Evolutionary conservation across 345 rosid species (phyloP), one percentile per base, ranked within the genome.

Genomic region (Salix suchowensis): DNA sequence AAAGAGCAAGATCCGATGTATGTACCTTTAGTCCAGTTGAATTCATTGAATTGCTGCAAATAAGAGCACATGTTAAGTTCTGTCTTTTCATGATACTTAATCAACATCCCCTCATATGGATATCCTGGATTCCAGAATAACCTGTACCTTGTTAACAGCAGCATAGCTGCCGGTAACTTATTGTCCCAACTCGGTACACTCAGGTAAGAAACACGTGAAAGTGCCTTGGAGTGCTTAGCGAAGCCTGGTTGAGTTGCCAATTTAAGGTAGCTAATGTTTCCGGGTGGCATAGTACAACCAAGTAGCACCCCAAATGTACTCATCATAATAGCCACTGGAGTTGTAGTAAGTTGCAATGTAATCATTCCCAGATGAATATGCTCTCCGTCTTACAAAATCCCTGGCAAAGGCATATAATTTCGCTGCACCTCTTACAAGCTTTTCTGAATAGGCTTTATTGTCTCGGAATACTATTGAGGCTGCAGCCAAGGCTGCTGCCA

Each of bases 221-320:
- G 87, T 12, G 96, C 98, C 71, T 71, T 73, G 60, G 96, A 81
- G 36, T 90, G 86, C 84, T 67, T 81, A 30, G 96, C 73, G 34
- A 91, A 19, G 5, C 93, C 92, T 0, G 86, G 82, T 6, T 82
- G 55, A 4, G 98, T 94, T 5, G 98, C 94, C 19, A 84, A 39
- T 2, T 76, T 5, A 73, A 94, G 81, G 42, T 94, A 94, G 70
- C 81, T 75, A 23, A 2, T 61, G 74, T 94, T 94, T 14, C 98
- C 98, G 0, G 0, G 97, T 94, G 64, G 98, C 98, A 61, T 88
- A 91, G 83, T 91, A 92, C 75, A 94, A 32, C 98, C 97, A 94
- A 1, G 96, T 85, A 11, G 91, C 87, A 0, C 91, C 91, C 98
- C 98, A 92, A 89, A 94, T 91, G 76, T 88, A 86, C 82, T 94